Evolutionary conservation across 345 rosid species (phyloP), one percentile per base, ranked within the genome.

Genomic region (Abelmoschus esculentus): DNA sequence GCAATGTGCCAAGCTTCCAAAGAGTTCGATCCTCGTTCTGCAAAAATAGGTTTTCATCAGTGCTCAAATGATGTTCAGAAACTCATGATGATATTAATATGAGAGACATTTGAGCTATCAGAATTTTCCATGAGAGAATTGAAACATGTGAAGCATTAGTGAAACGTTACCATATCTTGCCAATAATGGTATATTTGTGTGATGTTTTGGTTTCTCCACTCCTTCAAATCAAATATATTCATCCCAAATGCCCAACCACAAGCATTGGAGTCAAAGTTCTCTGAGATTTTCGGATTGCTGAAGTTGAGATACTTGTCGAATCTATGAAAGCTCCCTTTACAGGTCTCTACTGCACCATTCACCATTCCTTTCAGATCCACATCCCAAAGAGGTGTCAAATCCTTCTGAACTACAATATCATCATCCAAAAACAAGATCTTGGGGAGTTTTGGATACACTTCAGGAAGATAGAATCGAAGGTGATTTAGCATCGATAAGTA

Each of bases 221-320:
- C 90, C 77, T 80, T 86, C 82, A 95, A 83, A 88, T 95, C 99
- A 67, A 95, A 95, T 70, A 95, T 95, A 76, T 95, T 95, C 99
- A 90, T 95, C 31, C 98, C 99, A 77, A 86, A 95, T 60, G 99
- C 98, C 98, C 99, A 95, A 56, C 98, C 98, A 72, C 99, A 95
- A 70, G 99, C 88, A 62, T 83, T 82, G 52, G 93, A 85, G 72
- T 82, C 75, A 36, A 95, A 95, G 70, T 92, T 90, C 70, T 86
- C 86, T 14, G 81, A 71, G 53, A 95, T 90, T 69, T 78, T 79
- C 29, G 99, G 99, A 75, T 91, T 87, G 6, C 98, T 86, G 79
- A 92, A 95, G 87, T 95, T 95, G 59, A 95, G 96, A 83, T 95
- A 95, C 87, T 95, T 95, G 70, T 95, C 99, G 60, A 92, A 90